Percentiles rank a stretch among this genome's conserved stretches.
These are phyloP conservation scores for Spergularia bocconei DNA, from an alignment of 148 eudicot species.

Conservation along the genomic window DNA sequence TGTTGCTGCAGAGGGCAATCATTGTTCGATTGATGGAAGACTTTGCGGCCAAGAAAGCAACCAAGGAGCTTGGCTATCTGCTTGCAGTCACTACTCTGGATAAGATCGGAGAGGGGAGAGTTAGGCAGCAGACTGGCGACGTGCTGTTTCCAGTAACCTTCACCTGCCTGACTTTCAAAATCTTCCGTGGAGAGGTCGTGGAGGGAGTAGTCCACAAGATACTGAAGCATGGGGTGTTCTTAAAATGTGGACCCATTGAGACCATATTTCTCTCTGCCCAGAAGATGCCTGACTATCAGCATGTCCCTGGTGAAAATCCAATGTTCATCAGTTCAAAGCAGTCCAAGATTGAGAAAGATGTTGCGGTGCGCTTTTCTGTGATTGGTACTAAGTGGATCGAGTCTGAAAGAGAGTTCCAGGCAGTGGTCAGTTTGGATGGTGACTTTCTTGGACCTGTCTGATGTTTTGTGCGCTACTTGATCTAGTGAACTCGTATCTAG, in stretches of 20 bases:
- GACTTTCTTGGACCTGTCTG: conserved; percentile 61
- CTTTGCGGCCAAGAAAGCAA: conserved; percentile 55
- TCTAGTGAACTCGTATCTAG: neutral
- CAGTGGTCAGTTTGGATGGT: conserved; percentile 60
- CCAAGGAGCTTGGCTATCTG: conserved; percentile 59
- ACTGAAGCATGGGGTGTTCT: conserved; percentile 58
- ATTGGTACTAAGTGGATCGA: conserved; percentile 58
- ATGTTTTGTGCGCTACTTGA: conserved; percentile 1
- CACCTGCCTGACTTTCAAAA: conserved; percentile 56
- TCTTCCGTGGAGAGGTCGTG: conserved; percentile 53
- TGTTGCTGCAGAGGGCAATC: conserved; percentile 56
- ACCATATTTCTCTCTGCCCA: conserved; percentile 54
- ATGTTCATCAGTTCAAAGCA: conserved; percentile 56
- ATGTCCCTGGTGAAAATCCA: conserved; percentile 64
- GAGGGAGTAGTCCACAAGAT: conserved; percentile 66
- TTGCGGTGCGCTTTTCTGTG: conserved; percentile 45
- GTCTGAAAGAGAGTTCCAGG: conserved; percentile 56
- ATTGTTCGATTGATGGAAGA: conserved; percentile 55
- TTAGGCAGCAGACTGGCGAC: conserved; percentile 59
- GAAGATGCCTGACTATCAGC: conserved; percentile 61
- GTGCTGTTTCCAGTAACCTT: conserved; percentile 67
- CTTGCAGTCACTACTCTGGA: conserved; percentile 57
- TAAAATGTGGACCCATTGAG: conserved; percentile 64
- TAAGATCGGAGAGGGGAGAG: conserved; percentile 62
- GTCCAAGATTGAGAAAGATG: conserved; percentile 58